Percentiles rank a stretch among this genome's conserved stretches.
phyloP scores from a whole-genome alignment of 805 yeast genomes.

The Candida manassasensis region DNA sequence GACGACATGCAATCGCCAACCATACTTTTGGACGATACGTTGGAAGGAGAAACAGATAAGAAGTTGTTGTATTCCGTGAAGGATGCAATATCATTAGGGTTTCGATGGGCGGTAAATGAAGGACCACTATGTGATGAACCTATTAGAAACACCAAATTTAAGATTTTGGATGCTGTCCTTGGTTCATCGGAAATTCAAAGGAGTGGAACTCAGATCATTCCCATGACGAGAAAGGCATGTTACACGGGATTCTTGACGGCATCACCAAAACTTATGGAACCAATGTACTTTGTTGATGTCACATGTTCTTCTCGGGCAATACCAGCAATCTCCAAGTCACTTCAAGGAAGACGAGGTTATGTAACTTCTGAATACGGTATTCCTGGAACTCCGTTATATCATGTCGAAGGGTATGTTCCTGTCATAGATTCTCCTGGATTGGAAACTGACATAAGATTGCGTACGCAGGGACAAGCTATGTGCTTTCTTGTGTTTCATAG shows the following conservation, averaged over 20 bases:
- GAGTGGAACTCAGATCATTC: constrained; percentile 66
- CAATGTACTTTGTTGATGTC: constrained; percentile 59
- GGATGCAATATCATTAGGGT: constrained; percentile 67
- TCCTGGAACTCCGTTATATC: constrained; percentile 67
- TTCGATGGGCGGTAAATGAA: constrained; percentile 74
- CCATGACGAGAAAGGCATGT: constrained; percentile 80
- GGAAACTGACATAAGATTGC: constrained; percentile 76
- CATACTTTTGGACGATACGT: constrained; percentile 63
- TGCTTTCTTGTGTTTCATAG: constrained; percentile 59
- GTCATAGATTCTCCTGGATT: constrained; percentile 88
- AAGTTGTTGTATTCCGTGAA: constrained; percentile 39
- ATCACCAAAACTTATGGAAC: constrained; percentile 76
- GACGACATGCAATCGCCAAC: constrained; percentile 44
- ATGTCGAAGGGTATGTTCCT: constrained; percentile 65
- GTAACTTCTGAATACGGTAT: constrained; percentile 45
- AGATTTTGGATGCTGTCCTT: constrained; percentile 56
- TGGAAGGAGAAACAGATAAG: constrained; percentile 65
- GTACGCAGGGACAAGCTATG: constrained; percentile 75
- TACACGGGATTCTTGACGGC: constrained; percentile 77
- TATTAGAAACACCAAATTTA: constrained; percentile 64
- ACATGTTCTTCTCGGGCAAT: constrained; percentile 49
- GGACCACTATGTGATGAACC: constrained; percentile 94
- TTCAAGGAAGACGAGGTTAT: constrained; percentile 68
- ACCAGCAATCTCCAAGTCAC: constrained; percentile 41
- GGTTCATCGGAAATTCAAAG: constrained; percentile 45